Conservation (phyloP, 169 alveolate genomes). For the Plasmodium coatneyi region DNA sequence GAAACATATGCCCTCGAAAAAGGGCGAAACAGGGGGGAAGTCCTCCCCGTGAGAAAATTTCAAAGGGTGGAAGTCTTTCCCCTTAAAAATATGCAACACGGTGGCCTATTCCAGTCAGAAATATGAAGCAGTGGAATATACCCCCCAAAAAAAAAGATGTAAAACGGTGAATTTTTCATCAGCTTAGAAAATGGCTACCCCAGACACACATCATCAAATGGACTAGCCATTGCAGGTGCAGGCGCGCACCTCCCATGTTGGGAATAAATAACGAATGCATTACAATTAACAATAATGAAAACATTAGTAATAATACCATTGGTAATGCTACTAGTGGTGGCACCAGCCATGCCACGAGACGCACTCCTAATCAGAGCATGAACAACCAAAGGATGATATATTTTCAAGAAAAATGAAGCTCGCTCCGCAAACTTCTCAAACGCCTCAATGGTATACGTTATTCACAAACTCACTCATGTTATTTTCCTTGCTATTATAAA, state of each 20-base stretch:
- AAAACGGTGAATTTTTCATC: neutral
- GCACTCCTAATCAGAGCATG: neutral
- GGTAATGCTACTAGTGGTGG: neutral
- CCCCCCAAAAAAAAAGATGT: neutral
- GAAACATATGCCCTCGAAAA: neutral
- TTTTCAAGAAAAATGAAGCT: neutral
- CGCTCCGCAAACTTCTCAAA: neutral
- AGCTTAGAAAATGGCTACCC: neutral
- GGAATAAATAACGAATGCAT: neutral
- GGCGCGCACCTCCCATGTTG: neutral
- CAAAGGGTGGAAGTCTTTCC: neutral
- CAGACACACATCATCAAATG: neutral
- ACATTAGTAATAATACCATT: neutral
- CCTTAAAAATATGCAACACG: neutral
- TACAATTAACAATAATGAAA: neutral
- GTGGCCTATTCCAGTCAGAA: neutral
- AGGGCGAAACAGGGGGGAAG: neutral
- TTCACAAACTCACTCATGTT: slow-evolving; percentile 67
- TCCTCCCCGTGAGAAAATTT: neutral
- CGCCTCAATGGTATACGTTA: slow-evolving; percentile 66
- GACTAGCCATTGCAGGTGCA: neutral
- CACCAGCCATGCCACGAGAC: neutral
- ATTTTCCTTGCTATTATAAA: slow-evolving; percentile 61
- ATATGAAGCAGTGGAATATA: neutral
- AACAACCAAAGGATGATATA: slow-evolving; percentile 6